A percentile compares a stretch with the other conserved stretches of the same genome.
phyloP scores from a whole-genome alignment of 2,329 filamentous ascomycete species.

The Sporothrix globosa region DNA sequence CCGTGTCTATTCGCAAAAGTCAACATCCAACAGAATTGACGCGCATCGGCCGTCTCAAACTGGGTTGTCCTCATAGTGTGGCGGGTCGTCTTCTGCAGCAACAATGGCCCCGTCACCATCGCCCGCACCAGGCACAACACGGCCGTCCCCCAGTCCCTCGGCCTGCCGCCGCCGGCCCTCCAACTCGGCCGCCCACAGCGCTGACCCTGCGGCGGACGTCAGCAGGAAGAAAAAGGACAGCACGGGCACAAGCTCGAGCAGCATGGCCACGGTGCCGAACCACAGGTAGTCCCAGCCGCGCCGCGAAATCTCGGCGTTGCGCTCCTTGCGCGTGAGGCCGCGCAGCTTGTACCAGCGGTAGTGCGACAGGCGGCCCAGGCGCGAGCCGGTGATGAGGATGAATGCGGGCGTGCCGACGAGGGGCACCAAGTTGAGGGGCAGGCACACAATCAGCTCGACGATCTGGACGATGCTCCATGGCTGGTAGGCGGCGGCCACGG shows the following conservation, averaged over 20 bases:
- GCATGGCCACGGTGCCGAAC: slow-evolving; percentile 79
- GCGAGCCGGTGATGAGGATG: slow-evolving; percentile 82
- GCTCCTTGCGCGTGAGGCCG: slow-evolving; percentile 72
- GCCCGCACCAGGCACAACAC: background rate
- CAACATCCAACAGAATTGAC: no score
- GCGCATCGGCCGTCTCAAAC: slow-evolving; percentile 30
- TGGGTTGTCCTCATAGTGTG: slow-evolving; percentile 39
- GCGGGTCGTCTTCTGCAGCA: background rate
- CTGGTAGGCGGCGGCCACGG: slow-evolving; percentile 73
- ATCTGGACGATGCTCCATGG: slow-evolving; percentile 94
- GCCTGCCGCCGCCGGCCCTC: slow-evolving; percentile 59
- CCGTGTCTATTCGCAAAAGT: background rate
- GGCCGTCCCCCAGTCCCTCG: slow-evolving; percentile 12
- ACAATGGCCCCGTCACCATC: background rate
- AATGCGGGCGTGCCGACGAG: slow-evolving; percentile 83
- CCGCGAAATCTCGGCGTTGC: slow-evolving; percentile 68
- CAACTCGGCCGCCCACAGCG: slow-evolving; percentile 80
- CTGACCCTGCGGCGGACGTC: slow-evolving; percentile 81
- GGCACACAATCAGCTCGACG: slow-evolving; percentile 74
- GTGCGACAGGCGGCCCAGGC: slow-evolving; percentile 85
- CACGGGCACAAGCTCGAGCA: slow-evolving; percentile 84
- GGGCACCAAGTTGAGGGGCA: slow-evolving; percentile 86
- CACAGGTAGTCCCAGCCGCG: slow-evolving; percentile 84
- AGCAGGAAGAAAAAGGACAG: slow-evolving; percentile 94
- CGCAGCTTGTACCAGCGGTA: slow-evolving; percentile 87